These are phyloP conservation scores for Salinomyces thailandicus DNA, from an alignment of 2,329 filamentous ascomycete species.

Conservation along the genomic window DNA sequence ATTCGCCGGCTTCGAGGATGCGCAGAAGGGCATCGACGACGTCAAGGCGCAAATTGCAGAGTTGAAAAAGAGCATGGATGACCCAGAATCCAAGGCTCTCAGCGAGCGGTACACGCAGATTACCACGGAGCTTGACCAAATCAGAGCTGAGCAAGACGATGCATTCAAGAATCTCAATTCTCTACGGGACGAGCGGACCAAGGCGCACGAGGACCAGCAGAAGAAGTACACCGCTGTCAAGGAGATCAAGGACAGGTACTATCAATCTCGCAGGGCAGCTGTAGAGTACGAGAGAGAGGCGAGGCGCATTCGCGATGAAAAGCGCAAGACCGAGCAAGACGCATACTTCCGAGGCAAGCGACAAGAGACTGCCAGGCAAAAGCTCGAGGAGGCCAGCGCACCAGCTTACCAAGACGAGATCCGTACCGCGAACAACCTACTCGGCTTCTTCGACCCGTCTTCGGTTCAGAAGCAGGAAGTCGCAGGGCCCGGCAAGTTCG, in stretches of 20 bases:
- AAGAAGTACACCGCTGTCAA: constrained; percentile 73
- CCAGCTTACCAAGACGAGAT: constrained; percentile 92
- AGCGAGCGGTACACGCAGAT: constrained; percentile 77
- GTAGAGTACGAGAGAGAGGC: constrained; percentile 75
- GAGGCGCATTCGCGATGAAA: constrained; percentile 64
- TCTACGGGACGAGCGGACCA: constrained; percentile 75
- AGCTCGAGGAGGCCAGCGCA: constrained; percentile 70
- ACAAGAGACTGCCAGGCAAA: constrained; percentile 63
- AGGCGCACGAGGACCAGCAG: constrained; percentile 75
- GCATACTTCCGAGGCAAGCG: constrained; percentile 60
- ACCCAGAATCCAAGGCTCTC: constrained; percentile 80
- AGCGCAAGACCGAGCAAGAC: constrained; percentile 69
- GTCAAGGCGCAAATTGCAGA: constrained; percentile 79
- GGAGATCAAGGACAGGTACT: constrained; percentile 84
- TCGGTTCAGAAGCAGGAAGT: constrained; percentile 53
- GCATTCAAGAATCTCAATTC: constrained; percentile 79
- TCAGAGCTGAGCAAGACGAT: constrained; percentile 87
- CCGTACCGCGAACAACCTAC: constrained; percentile 72
- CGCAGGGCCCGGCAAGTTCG: constrained; percentile 55
- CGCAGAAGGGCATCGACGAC: constrained; percentile 81
- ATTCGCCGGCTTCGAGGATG: constrained; percentile 73
- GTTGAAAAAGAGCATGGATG: constrained; percentile 79
- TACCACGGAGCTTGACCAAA: constrained; percentile 74
- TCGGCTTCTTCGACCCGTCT: constrained; percentile 82
- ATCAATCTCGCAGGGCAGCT: constrained; percentile 69